Conservation (phyloP, 176 grass and related monocot species). For the Chrysopogon serrulatus region DNA sequence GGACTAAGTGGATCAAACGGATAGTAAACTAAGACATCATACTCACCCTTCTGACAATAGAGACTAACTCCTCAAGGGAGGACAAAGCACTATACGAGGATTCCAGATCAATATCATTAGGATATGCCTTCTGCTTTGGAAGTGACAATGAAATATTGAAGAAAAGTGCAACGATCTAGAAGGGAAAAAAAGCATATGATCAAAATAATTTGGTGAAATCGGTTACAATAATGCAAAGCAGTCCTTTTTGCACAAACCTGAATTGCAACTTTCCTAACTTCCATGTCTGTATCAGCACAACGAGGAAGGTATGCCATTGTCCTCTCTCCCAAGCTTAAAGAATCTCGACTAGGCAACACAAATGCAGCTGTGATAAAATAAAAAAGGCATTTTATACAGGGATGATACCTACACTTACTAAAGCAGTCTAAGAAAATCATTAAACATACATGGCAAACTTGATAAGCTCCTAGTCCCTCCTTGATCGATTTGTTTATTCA, state of each 20-base stretch:
- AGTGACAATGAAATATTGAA: constrained; percentile 93
- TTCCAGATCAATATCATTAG: constrained; percentile 79
- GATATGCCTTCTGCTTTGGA: constrained; percentile 73
- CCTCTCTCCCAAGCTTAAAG: constrained; percentile 87
- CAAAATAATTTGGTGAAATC: constrained; percentile 14
- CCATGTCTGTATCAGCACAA: constrained; percentile 73
- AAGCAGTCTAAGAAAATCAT: constrained; percentile 9
- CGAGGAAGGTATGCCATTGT: constrained; percentile 88
- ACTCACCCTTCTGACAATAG: constrained; percentile 85
- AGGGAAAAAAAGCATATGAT: not conserved
- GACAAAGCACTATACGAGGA: constrained; percentile 87
- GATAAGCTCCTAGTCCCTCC: constrained; percentile 63
- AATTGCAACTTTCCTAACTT: constrained; percentile 81
- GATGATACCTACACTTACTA: not conserved
- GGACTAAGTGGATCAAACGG: constrained; percentile 24
- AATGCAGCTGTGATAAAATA: constrained; percentile 74
- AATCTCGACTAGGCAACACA: constrained; percentile 91
- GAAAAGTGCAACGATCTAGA: constrained; percentile 85
- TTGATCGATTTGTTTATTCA: constrained; percentile 60
- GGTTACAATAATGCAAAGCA: not conserved
- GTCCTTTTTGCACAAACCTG: constrained; percentile 58
- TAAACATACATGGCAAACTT: constrained; percentile 78
- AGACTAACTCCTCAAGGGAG: constrained; percentile 89
- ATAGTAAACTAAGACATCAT: constrained; percentile 19
- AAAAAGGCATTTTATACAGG: constrained; percentile 16